phyloP scores from a whole-genome alignment of 2,329 filamentous ascomycete genomes.

The Scedosporium boydii region DNA sequence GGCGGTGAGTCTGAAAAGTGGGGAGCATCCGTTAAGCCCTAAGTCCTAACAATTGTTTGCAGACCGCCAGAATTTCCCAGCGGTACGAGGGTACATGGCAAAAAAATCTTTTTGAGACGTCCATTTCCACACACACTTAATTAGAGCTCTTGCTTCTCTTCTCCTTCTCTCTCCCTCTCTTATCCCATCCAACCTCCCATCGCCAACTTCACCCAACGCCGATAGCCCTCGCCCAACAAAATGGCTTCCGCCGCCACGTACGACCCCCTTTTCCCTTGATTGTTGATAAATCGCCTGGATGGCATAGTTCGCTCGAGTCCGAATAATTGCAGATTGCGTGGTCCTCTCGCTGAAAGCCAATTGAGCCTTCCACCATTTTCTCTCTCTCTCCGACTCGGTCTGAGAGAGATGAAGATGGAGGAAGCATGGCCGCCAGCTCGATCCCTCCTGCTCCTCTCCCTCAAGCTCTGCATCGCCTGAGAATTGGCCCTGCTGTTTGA shows the following conservation, averaged over 20 bases:
- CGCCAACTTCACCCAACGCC: slow-evolving; percentile 10
- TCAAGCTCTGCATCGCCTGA: slow-evolving; percentile 29
- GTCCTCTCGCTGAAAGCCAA: slow-evolving; percentile 64
- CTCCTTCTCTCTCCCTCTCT: slow-evolving; percentile 4
- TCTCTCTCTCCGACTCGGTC: slow-evolving; percentile 18
- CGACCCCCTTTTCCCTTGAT: slow-evolving; percentile 27
- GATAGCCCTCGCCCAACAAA: slow-evolving; percentile 20
- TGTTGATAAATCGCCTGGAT: slow-evolving; percentile 5
- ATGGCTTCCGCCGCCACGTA: slow-evolving; percentile 48
- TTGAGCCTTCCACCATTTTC: not conserved
- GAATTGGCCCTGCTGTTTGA: slow-evolving; percentile 36
- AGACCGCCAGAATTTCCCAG: not conserved
- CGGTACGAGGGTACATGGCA: not conserved
- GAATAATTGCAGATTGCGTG: slow-evolving; percentile 58
- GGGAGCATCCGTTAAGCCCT: not conserved
- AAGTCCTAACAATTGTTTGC: not conserved
- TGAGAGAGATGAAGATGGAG: slow-evolving; percentile 11
- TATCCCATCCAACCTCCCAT: slow-evolving; percentile 6
- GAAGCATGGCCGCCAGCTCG: slow-evolving; percentile 59
- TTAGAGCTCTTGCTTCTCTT: slow-evolving; percentile 5
- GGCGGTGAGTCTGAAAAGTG: slow-evolving; percentile 1
- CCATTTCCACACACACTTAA: slow-evolving; percentile 3
- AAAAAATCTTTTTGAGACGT: slow-evolving; percentile 5
- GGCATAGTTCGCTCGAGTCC: slow-evolving; percentile 2
- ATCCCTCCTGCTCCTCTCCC: slow-evolving; percentile 60